phyloP scores from a whole-genome alignment of 257 asterid species.

The Agastache rugosa region DNA sequence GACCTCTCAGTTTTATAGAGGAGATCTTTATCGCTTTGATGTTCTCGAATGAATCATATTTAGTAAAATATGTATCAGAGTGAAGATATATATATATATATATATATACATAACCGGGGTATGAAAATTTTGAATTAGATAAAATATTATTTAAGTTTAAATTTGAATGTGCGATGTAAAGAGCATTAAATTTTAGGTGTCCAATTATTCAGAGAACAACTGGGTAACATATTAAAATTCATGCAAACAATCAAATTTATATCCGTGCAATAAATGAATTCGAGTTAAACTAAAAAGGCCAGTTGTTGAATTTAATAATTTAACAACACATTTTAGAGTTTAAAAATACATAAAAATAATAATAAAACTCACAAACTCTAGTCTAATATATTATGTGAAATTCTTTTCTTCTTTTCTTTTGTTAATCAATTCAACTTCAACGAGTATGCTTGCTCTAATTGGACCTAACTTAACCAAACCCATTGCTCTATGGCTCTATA shows the following conservation, averaged over 20 bases:
- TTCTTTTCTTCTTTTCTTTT: not conserved
- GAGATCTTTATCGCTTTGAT: too few relatives aligned
- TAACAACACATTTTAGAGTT: not conserved
- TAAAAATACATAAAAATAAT: not conserved
- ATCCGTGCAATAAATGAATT: not conserved
- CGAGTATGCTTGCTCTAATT: not conserved
- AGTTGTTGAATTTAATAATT: not conserved
- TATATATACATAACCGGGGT: not conserved
- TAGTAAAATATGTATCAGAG: too few relatives aligned
- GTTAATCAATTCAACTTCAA: too few relatives aligned
- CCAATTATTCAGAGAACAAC: slow-evolving; percentile 1
- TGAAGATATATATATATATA: not conserved
- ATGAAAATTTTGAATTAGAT: slow-evolving; percentile 32
- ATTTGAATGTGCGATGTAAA: slow-evolving; percentile 25
- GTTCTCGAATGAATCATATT: too few relatives aligned
- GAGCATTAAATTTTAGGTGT: slow-evolving; percentile 30
- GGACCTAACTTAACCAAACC: slow-evolving; percentile 20
- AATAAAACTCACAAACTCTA: not conserved
- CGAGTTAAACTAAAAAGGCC: not conserved
- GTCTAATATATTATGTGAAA: not conserved
- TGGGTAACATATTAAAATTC: not conserved
- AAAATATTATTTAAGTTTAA: not conserved
- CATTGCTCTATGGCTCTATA: not conserved
- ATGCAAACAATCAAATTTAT: not conserved
- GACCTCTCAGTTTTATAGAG: too few relatives aligned